phyloP scores from a whole-genome alignment of 768 basidiomycete genomes.

The Tulasnella sp. region DNA sequence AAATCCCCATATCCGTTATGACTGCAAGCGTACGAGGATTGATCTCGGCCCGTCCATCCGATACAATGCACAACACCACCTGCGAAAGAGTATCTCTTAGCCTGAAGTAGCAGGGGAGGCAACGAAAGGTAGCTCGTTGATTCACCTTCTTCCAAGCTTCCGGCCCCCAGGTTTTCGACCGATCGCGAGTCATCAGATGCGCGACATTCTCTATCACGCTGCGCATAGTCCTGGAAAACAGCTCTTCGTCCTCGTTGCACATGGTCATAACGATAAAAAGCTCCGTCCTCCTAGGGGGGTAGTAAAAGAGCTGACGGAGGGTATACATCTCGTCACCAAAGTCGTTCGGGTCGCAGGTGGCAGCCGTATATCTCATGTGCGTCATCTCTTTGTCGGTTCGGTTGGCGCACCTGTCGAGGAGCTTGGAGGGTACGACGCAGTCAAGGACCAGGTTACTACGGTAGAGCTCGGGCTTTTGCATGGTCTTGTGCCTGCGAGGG shows the following conservation, averaged over 20 bases:
- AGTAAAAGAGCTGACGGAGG: constrained; percentile 66
- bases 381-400: constrained; percentile 83
- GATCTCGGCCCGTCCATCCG: constrained; percentile 22
- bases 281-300: constrained; percentile 61
- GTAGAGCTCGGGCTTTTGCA: constrained; percentile 86
- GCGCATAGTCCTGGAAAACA: constrained; percentile 18
- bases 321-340: constrained; percentile 77
- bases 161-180: constrained; percentile 21
- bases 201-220: constrained; percentile 27
- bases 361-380: constrained; percentile 83
- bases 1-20: not conserved
- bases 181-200: constrained; percentile 22
- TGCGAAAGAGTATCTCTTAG: not conserved
- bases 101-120: no score
- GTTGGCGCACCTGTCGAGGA: constrained; percentile 69
- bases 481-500: constrained; percentile 81
- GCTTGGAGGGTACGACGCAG: constrained; percentile 74
- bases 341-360: constrained; percentile 89
- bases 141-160: constrained; percentile 24
- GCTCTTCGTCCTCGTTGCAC: constrained; percentile 58
- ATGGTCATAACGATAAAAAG: constrained; percentile 84
- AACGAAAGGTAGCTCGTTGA: not conserved
- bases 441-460: constrained; percentile 92
- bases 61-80: constrained; percentile 23
- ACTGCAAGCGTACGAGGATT: constrained; percentile 15